Evolutionary conservation across 1,139 yeast genomes (phyloP).

Genomic region (Blastobotrys petasosporus): DNA sequence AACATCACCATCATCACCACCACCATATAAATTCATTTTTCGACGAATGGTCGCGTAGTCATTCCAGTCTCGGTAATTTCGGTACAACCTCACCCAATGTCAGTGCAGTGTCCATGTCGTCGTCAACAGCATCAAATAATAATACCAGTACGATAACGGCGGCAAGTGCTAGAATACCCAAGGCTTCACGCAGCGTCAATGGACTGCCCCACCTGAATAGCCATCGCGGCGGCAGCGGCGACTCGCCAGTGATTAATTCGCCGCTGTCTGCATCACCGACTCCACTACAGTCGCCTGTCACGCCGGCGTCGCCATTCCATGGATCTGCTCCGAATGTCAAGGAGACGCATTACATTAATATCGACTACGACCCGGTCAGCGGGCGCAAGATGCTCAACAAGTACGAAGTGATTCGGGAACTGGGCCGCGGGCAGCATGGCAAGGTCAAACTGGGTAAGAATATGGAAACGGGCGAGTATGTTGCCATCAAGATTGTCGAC

Average conservation of each 20-base stretch:
- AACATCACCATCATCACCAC: background rate
- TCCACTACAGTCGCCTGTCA: constrained; percentile 9
- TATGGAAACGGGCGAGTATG: constrained; percentile 59
- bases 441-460: constrained; percentile 89
- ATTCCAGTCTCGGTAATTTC: too few species aligned
- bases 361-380: constrained; percentile 85
- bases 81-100: too few species aligned
- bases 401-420: constrained; percentile 79
- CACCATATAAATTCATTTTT: too few species aligned
- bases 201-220: background rate
- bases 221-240: background rate
- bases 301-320: constrained; percentile 12
- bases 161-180: too few species aligned
- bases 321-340: constrained; percentile 42
- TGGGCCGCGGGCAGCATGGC: constrained; percentile 97
- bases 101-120: too few species aligned
- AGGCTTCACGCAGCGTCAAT: too few species aligned
- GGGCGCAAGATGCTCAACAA: constrained; percentile 81
- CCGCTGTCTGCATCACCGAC: constrained; percentile 11
- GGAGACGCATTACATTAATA: constrained; percentile 73
- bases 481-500: constrained; percentile 90
- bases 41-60: too few species aligned
- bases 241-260: constrained; percentile 4
- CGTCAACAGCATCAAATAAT: too few species aligned
- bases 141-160: too few species aligned